Evolutionary conservation across 768 basidiomycete species (phyloP), one percentile per base, ranked within the genome.

Genomic region (Amanita polypyramis): DNA sequence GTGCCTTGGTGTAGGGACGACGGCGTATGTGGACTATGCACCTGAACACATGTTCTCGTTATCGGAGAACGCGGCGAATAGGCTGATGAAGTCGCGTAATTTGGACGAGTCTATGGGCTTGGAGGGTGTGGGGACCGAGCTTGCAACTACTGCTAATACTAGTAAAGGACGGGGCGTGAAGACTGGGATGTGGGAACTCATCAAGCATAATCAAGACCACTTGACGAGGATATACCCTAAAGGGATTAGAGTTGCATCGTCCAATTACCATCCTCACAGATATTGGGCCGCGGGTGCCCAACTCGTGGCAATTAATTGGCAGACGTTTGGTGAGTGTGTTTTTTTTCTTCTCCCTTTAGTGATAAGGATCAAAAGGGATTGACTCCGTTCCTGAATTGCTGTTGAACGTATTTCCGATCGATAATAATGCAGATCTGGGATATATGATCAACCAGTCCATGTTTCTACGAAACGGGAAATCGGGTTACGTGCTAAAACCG

Each of bases 251-350:
- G 66, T 99, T 42, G 80, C 72, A 49, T 92, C 88, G 50, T 82
- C 82, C 5, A 99, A 99, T 61, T 99, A 85, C 58, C 77, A 88
- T 55, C 95, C 95, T 3, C 84, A 93, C 64, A 77, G 83, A 15
- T 94, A 81, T 60, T 99, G 96, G 96, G 77, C 80, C 1, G 80
- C 82, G 1, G 96, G 96, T 6, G 78, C 80, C 4, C 95, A 98
- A 62, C 64, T 98, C 25, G 92, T 95, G 0, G 91, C 96, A 3
- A 74, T 99, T 51, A 99, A 99, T 62, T 96, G 93, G 88, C 96
- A 99, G 63, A 98, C 94, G 0, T 83, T 80, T 55, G 92, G 91
- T 93, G 57, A 42, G 80, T 34, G 10, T 45, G n/a, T n/a, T n/a
- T n/a, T n/a, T n/a, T n/a, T n/a, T n/a, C n/a, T n/a, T n/a, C n/a